Percentiles rank a stretch among this genome's conserved stretches.
phyloP scores from a whole-genome alignment of 225 moss, liverwort and hornwort genomes.

The Straminergon stramineum region DNA sequence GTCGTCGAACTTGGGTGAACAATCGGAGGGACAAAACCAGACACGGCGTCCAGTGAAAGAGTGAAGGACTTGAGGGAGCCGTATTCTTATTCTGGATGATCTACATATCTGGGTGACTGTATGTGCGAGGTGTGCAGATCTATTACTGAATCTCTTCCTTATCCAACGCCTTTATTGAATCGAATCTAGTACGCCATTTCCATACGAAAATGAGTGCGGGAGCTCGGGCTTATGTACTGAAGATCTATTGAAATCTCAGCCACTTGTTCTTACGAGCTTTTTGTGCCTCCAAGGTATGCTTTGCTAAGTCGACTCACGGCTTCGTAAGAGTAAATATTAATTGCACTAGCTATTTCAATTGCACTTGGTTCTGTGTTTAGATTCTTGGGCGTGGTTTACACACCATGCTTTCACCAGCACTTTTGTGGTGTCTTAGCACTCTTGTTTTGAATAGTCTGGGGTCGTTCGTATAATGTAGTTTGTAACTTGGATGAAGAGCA shows the following conservation, averaged over 20 bases:
- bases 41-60: neutral
- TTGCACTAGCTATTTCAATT: neutral
- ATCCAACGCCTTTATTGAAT: neutral
- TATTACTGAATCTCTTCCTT: neutral
- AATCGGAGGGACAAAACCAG: neutral
- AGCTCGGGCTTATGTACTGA: neutral
- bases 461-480: neutral
- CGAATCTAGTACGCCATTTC: neutral
- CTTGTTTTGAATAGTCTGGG: neutral
- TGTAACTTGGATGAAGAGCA: neutral
- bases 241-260: neutral
- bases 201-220: neutral
- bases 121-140: neutral
- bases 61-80: neutral
- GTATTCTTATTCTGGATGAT: neutral
- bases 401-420: neutral
- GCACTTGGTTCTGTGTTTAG: neutral
- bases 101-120: neutral
- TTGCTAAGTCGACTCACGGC: neutral
- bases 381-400: neutral
- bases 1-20: neutral
- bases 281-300: neutral
- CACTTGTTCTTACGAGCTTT: too few relatives aligned
- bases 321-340: neutral
- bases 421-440: neutral